Evolutionary conservation across 768 basidiomycete genomes (phyloP).

Genomic region (Pulveroboletus sp.): DNA sequence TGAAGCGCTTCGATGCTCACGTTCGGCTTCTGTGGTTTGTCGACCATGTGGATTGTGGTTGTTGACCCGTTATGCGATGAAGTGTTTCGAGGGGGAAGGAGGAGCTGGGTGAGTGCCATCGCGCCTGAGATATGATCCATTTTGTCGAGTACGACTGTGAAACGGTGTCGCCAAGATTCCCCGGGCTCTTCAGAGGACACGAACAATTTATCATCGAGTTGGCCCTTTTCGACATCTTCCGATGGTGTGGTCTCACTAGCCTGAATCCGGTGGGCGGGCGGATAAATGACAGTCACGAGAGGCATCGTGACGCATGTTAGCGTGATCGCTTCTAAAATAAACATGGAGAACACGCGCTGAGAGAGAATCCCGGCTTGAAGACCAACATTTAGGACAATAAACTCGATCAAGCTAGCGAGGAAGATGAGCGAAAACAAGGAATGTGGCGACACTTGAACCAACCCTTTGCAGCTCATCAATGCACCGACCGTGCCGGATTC

Average conservation of each 20-base stretch:
- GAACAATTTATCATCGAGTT: constrained; percentile 4
- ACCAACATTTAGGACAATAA: constrained; percentile 96
- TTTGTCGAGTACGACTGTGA: constrained; percentile 87
- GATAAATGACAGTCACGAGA: constrained; percentile 64
- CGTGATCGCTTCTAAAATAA: constrained; percentile 80
- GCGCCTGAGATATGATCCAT: constrained; percentile 85
- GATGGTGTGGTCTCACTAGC: constrained; percentile 23
- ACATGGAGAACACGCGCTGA: constrained; percentile 86
- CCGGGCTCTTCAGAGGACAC: constrained; percentile 13
- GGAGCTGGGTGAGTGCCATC: constrained; percentile 86
- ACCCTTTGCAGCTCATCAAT: constrained; percentile 97
- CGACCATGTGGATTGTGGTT: constrained; percentile 2
- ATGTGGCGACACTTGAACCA: neutral
- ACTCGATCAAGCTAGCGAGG: constrained; percentile 70
- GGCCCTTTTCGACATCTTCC: constrained; percentile 35
- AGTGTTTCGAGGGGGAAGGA: constrained; percentile 43
- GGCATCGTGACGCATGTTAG: constrained; percentile 89
- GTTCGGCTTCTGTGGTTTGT: constrained; percentile 16
- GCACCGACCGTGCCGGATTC: constrained; percentile 85
- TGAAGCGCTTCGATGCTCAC: constrained; percentile 74
- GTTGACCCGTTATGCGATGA: constrained; percentile 7
- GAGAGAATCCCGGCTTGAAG: constrained; percentile 76
- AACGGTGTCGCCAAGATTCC: constrained; percentile 50
- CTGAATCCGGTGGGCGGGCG: constrained; percentile 55
- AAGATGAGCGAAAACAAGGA: constrained; percentile 1